Evolutionary conservation across 257 asterid genomes (phyloP).

Genomic region (Ligustrum vulgare): DNA sequence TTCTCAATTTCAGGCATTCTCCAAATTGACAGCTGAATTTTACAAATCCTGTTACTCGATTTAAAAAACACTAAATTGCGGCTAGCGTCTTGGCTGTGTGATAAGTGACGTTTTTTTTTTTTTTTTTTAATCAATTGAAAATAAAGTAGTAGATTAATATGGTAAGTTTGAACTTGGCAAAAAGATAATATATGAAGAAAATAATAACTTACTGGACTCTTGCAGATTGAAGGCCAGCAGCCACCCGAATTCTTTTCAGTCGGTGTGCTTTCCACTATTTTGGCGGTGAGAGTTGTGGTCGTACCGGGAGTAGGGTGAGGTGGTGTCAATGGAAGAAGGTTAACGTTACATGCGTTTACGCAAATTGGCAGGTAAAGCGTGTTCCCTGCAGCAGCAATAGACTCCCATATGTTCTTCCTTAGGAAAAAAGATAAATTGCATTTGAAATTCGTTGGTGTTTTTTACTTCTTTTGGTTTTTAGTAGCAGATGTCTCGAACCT

Average conservation of each 20-base stretch:
- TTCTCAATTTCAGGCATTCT: neutral
- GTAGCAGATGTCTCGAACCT: too few species aligned
- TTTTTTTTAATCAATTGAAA: too few species aligned
- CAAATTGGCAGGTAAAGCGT: neutral
- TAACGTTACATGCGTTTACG: neutral
- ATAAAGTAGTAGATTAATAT: neutral
- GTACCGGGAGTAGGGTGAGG: too few species aligned
- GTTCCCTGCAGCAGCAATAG: neutral
- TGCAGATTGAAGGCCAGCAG: neutral
- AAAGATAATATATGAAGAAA: neutral
- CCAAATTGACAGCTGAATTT: neutral
- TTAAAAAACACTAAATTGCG: neutral
- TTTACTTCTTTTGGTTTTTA: too few species aligned
- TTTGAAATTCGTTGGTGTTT: too few species aligned
- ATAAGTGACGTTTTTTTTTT: too few species aligned
- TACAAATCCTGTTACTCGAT: neutral
- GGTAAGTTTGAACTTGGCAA: neutral
- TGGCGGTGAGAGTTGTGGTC: neutral
- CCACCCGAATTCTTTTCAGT: neutral
- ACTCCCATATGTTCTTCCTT: neutral
- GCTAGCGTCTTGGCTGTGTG: neutral
- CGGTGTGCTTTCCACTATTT: neutral
- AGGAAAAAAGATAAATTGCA: too few species aligned
- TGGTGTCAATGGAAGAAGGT: neutral
- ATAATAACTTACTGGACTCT: neutral